Evolutionary conservation across 2,329 filamentous ascomycete genomes (phyloP).

Genomic region (Setomelanomma holmii): DNA sequence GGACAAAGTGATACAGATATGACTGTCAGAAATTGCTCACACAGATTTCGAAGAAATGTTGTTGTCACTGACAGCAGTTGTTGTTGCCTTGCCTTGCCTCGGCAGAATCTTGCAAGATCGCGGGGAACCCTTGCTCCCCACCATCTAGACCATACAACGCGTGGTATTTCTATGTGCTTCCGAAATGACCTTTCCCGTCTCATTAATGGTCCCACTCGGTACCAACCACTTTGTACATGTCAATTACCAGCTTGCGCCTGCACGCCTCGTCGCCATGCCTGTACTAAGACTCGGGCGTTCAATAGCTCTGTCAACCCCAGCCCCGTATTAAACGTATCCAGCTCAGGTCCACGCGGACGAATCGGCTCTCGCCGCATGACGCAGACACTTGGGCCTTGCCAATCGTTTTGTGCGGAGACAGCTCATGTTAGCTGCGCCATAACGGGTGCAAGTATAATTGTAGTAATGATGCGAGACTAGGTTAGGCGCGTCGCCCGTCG

Average conservation of each 20-base stretch:
- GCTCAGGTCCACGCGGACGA: conserved; percentile 8
- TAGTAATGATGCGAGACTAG: conserved; percentile 2
- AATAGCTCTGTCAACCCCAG: background rate
- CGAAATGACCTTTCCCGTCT: conserved; percentile 11
- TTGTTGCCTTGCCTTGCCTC: background rate
- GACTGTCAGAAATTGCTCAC: too few relatives aligned
- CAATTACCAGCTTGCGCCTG: conserved; percentile 1
- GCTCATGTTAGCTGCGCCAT: background rate
- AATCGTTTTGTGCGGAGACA: background rate
- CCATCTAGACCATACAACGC: background rate
- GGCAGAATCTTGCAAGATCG: background rate
- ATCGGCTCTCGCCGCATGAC: conserved; percentile 12
- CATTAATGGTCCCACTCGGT: background rate
- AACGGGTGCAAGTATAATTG: background rate
- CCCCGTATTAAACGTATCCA: conserved; percentile 8
- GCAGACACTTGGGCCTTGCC: background rate
- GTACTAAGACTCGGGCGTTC: background rate
- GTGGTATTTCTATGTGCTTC: background rate
- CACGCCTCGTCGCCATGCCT: background rate
- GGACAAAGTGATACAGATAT: too few relatives aligned
- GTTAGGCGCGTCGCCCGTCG: background rate
- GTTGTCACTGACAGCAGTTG: background rate
- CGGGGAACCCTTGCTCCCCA: background rate
- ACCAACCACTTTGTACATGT: conserved; percentile 4
- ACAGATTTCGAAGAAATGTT: too few relatives aligned